Percentiles rank a stretch among this genome's conserved stretches.
phyloP scores from a whole-genome alignment of 2,329 filamentous ascomycete species.

The Ascochyta pisi region DNA sequence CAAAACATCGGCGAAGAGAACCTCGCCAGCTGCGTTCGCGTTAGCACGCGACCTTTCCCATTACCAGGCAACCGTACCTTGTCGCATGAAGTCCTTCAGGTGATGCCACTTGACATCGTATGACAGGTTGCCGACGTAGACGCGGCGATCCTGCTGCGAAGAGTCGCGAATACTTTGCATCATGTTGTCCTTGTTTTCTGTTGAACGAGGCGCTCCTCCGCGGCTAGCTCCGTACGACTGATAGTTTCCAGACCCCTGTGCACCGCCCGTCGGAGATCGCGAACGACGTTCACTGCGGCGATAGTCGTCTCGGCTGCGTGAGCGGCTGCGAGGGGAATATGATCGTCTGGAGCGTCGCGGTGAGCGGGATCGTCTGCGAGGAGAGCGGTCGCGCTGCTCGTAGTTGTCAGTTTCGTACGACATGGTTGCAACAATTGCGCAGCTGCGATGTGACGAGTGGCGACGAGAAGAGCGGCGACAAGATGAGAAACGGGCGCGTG shows the following conservation, averaged over 20 bases:
- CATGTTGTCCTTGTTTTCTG: slow-evolving; percentile 94
- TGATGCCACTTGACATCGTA: slow-evolving; percentile 99
- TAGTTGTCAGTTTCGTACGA: slow-evolving; percentile 49
- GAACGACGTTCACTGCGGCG: slow-evolving; percentile 61
- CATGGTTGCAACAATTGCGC: slow-evolving; percentile 32
- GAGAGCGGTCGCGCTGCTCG: slow-evolving; percentile 64
- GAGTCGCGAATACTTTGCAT: slow-evolving; percentile 93
- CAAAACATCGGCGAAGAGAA: slow-evolving; percentile 99
- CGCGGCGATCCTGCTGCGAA: slow-evolving; percentile 97
- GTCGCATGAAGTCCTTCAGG: slow-evolving; percentile 99
- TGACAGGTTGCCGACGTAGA: slow-evolving; percentile 98
- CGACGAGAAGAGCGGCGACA: slow-evolving; percentile 15
- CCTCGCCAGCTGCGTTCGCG: slow-evolving; percentile 81
- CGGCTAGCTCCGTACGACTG: slow-evolving; percentile 63
- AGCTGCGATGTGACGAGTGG: slow-evolving; percentile 19
- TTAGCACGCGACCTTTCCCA: slow-evolving; percentile 40
- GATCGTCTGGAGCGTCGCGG: slow-evolving; percentile 64
- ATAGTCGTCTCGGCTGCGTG: slow-evolving; percentile 73
- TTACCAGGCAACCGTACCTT: slow-evolving; percentile 70
- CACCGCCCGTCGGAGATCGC: slow-evolving; percentile 84
- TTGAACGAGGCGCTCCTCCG: slow-evolving; percentile 63
- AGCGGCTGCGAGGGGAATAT: slow-evolving; percentile 71
- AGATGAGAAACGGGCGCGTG: slow-evolving; percentile 27
- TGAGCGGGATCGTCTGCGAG: slow-evolving; percentile 65
- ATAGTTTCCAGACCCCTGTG: slow-evolving; percentile 73